These are phyloP conservation scores for Phyllosticta ampelicida DNA, from an alignment of 2,329 filamentous ascomycete species.

Conservation along the genomic window DNA sequence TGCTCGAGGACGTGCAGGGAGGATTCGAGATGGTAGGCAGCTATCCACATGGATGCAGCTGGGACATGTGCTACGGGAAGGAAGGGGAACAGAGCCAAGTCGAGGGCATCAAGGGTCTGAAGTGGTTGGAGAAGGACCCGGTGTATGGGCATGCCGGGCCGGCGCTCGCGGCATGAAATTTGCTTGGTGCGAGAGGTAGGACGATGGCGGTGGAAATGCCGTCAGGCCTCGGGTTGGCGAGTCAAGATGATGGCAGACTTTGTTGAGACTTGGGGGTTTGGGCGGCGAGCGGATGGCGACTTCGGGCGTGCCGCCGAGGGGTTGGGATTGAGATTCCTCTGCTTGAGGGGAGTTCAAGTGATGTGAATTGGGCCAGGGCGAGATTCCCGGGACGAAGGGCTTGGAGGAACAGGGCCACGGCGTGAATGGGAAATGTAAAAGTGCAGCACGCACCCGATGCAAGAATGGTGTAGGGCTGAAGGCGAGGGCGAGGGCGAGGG, in stretches of 20 bases:
- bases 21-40: constrained; percentile 58
- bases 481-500: too few species aligned
- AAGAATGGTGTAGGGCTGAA: neutral
- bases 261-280: neutral
- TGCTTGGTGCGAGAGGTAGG: neutral
- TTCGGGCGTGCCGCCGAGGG: neutral
- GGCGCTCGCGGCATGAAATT: constrained; percentile 30
- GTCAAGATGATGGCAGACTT: neutral
- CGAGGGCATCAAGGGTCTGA: constrained; percentile 37
- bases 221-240: neutral
- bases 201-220: neutral
- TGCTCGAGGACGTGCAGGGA: constrained; percentile 46
- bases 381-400: too few species aligned
- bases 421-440: neutral
- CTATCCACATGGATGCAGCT: constrained; percentile 48
- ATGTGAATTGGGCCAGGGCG: too few species aligned
- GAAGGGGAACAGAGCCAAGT: constrained; percentile 45
- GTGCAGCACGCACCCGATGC: neutral
- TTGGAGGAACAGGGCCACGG: neutral
- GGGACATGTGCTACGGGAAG: constrained; percentile 64
- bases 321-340: neutral
- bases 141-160: constrained; percentile 48
- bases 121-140: constrained; percentile 51
- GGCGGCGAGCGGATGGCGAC: neutral
- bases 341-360: neutral